Evolutionary conservation across 73 alveolate genomes (phyloP), one percentile per base, ranked within the genome.

Genomic region (Stentor roeselii): DNA sequence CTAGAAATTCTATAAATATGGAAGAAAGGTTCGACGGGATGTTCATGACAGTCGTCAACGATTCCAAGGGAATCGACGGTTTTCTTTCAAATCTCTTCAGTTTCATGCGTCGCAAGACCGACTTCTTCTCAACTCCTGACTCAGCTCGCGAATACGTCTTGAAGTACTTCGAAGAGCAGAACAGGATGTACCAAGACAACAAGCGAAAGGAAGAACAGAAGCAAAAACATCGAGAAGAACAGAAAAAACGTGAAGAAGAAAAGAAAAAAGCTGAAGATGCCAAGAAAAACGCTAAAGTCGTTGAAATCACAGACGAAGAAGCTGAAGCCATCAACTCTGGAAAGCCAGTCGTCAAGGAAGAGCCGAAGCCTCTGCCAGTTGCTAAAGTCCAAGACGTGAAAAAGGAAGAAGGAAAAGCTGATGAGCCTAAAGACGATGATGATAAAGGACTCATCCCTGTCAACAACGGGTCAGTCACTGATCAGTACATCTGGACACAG

Each of bases 381-480:
- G 83, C 82, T 60, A 83, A 75, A 59, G 78, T 32, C 34, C 86
- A 84, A 75, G 89, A 80, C 35, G 95, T 86, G 36, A 83, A 82
- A 37, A 86, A 86, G 3, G 91, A 84, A 34, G 93, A 89, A 3
- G 94, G 89, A n/a, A 91, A 92, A 39, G 92, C 84, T n/a, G 93
- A 89, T 31, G 86, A 87, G 37, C 94, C 80, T 21, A 89, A 88
- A 75, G 95, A 93, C 14, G 88, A 90, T 80, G 92, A 92, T 41
- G 96, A 89, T 36, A 91, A 91, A 59, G 92, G 86, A 30, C 88
- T 82, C 4, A 94, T 97, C 74, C 92, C 90, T 27, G 83, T 93
- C 31, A 98, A 97, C 40, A 97, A 97, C 83, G 99, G 99, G 60
- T 97, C 95, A 36, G 88, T 86, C 42, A 94, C 98, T 78, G 99